These are phyloP conservation scores for Daedaleopsis sinensis DNA, from an alignment of 768 basidiomycete species.

Conservation along the genomic window DNA sequence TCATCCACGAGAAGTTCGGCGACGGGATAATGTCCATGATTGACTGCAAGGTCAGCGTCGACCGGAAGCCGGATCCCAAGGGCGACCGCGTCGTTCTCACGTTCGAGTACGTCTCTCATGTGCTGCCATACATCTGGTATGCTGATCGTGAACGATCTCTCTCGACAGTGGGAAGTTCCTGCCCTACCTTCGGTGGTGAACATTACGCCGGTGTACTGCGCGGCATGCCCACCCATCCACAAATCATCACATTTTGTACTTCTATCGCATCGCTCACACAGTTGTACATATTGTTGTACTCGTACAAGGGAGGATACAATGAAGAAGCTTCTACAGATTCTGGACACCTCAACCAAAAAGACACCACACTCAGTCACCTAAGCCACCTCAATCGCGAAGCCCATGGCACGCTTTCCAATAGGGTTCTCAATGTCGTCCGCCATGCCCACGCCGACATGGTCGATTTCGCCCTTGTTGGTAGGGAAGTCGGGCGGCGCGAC, in stretches of 20 bases:
- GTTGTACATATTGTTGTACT: background rate
- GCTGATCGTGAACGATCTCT: background rate
- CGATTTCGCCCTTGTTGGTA: conserved; percentile 43
- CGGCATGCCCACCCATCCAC: background rate
- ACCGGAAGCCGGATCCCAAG: conserved; percentile 73
- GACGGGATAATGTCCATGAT: conserved; percentile 92
- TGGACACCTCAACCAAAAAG: too few relatives aligned
- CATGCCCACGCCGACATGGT: conserved; percentile 42
- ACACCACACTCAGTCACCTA: background rate
- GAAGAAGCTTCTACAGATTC: too few relatives aligned
- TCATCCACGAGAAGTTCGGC: conserved; percentile 87
- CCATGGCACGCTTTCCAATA: conserved; percentile 47
- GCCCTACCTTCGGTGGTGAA: conserved; percentile 70
- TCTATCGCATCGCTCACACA: too few relatives aligned
- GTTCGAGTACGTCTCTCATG: conserved; percentile 63
- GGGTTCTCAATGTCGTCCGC: conserved; percentile 41
- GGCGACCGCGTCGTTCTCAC: conserved; percentile 80
- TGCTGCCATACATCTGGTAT: background rate
- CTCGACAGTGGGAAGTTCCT: conserved; percentile 71
- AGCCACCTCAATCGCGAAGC: conserved; percentile 36
- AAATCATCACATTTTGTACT: background rate
- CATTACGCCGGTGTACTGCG: background rate
- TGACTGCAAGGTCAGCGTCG: conserved; percentile 72
- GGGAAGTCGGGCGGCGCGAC: conserved; percentile 76
- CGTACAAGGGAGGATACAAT: background rate